Base-by-base conservation (phyloP, 805 yeast genomes). In the Zygoascus bituminiphila region DNA sequence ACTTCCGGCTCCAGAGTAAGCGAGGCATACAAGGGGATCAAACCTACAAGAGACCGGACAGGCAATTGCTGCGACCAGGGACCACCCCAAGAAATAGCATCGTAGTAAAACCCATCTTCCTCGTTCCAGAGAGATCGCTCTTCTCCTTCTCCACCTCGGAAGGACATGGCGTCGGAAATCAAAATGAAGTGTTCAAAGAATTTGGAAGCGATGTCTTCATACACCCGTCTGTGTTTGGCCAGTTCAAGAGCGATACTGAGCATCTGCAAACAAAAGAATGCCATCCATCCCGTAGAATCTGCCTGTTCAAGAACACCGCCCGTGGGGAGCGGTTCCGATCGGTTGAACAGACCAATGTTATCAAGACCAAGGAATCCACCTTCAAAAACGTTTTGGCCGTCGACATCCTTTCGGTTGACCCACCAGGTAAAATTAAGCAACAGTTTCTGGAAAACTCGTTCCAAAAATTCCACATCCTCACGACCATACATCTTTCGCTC, bases 211-310 rank as follows among this genome's bases (percentile, higher is more conserved):
- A 88, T 85, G 64, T 88, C 93, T 67, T 88, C 96, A 67, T 89
- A 89, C 17, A 85, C 93, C 0, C 85, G 81, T 54, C 87, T 80
- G 43, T 82, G 79, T 63, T 84, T 87, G 19, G 96, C 91, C 58
- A 88, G 75, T 65, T 89, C 96, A 53, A 88, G 74, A 0, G 96
- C 89, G 62, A 89, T 89, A 65, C 87, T 88, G 66, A 89, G 76
- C 96, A 88, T 88, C 62, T 84, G 89, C 59, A 89, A 72, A 25
- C 84, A 78, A 69, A 83, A 88, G 70, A 91, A 88, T 0, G 95
- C 96, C 93, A 88, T 86, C 97, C 97, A 88, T 24, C 96, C 96
- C 9, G 97, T 89, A 14, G 95, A 84, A 67, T 88, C 97, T 0
- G 96, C 95, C 66, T 88, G 97, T 62, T 87, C 94, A 54, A 88